Base-by-base conservation (phyloP, 768 basidiomycete genomes). In the Rubroboletus satanas region DNA sequence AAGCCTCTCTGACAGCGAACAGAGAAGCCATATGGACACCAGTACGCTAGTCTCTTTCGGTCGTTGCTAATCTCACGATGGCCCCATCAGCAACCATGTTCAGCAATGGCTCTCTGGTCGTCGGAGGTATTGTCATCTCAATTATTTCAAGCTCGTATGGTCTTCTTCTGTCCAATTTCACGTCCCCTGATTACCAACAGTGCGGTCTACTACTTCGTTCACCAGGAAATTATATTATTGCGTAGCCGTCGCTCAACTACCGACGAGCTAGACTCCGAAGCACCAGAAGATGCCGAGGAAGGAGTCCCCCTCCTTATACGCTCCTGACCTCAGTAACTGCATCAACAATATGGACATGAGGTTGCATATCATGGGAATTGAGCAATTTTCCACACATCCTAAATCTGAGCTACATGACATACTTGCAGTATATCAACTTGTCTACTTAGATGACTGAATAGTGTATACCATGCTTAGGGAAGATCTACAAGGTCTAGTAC, bases 21-120 rank as follows among this genome's bases (percentile, higher is more conserved):
- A 84, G 56, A 80, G 91, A 43, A 78, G 73, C 37, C 73, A 82
- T 39, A 93, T 93, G 90, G 90, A 93, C 64, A 79, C 81, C 23
- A 78, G 88, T 88, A 75, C 53, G 79, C 35, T 35, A 18, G 29
- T 28, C 35, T n/a, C 38, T 32, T 26, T 45, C 6, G 6, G 46
- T n/a, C 31, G 17, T 46, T 39, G 33, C 35, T 28, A n/a, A 58
- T 52, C 44, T 58, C 50, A 58, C 55, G 36, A 54, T 52, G 32
- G 45, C 53, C 51, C 51, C 46, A 55, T 39, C 64, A 85, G 84
- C 78, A 49, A 83, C 87, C 0, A 87, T 84, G 68, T 67, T 88
- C 18, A 59, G 92, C 55, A 89, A 92, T 66, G 72, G 73, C 4
- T 67, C 78, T 36, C 70, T 90, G 35, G 75, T 91, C 47, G 75